Evolutionary conservation across 768 basidiomycete genomes (phyloP), one percentile per base, ranked within the genome.

Genomic region (Suillus alpinus): DNA sequence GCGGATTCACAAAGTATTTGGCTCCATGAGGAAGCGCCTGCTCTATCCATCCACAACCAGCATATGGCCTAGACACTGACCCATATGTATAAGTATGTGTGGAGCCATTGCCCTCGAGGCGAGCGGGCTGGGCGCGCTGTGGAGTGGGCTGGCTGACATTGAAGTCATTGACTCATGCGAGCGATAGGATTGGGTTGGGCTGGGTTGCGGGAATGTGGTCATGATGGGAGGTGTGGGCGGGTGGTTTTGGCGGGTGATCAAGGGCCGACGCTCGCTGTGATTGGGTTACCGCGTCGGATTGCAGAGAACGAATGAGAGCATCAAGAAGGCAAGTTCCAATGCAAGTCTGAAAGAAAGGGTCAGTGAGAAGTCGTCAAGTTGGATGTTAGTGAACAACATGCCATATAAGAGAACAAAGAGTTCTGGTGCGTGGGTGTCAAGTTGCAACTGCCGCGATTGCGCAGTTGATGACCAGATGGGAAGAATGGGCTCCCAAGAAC

Each of bases 1-100:
- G 82, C 4, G 83, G 81, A 67, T 91, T 88, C 47, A 83, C 81
- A 66, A 86, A 94, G 73, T 94, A 94, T 39, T 82, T 76, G 4
- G 81, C 75, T 9, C 83, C 84, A 65, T 92, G 89, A 1, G 92
- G 91, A n/a, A 94, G 83, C 23, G 82, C 77, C 68, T 89, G 85
- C 67, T 88, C 89, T 52, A 83, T 77, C 91, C 91, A 93, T 4
- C 92, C 92, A 20, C 86, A 80, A 18, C 16, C 41, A 32, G 60
- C 51, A 37, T 71, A 67, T 0, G 68, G 72, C 0, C 64, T 63
- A 0, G 65, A 58, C 2, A 72, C 64, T 13, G 72, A 65, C 13
- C 72, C 72, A 40, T 73, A 73, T 9, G 63, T 29, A 20, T 71
- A 65, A 55, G 52, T 66, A n/a, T 65, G 72, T 23, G 73, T 70